These are phyloP conservation scores for Saccharomyces hybrid DNA, from an alignment of 1,139 yeast species.

Conservation along the genomic window DNA sequence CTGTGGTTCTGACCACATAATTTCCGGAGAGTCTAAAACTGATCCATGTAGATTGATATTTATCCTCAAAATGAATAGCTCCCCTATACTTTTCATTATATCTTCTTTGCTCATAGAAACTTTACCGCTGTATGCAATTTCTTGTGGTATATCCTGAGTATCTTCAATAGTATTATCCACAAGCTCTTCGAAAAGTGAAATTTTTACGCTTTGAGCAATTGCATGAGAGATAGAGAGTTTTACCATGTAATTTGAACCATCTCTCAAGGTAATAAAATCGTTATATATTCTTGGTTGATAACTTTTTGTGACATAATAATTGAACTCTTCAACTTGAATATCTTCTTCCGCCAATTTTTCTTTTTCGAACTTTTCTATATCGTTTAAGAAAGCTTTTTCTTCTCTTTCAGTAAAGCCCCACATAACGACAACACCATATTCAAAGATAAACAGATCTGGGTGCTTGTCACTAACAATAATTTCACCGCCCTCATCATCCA, in stretches of 20 bases:
- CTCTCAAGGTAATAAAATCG: slow-evolving; percentile 87
- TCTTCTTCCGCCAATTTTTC: slow-evolving; percentile 89
- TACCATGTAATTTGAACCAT: slow-evolving; percentile 84
- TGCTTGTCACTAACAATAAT: slow-evolving; percentile 67
- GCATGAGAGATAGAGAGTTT: slow-evolving; percentile 88
- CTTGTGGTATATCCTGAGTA: slow-evolving; percentile 94
- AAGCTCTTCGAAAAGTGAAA: slow-evolving; percentile 87
- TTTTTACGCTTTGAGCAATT: slow-evolving; percentile 85
- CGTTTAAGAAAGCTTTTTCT: slow-evolving; percentile 74
- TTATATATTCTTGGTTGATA: slow-evolving; percentile 94
- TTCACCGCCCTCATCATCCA: slow-evolving; percentile 94
- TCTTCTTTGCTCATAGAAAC: slow-evolving; percentile 91
- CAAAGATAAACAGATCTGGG: slow-evolving; percentile 80
- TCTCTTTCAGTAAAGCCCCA: slow-evolving; percentile 91
- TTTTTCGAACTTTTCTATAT: slow-evolving; percentile 78
- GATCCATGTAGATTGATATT: slow-evolving; percentile 92
- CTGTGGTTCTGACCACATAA: slow-evolving; percentile 99
- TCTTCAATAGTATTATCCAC: slow-evolving; percentile 95
- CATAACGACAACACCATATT: slow-evolving; percentile 87
- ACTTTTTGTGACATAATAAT: slow-evolving; percentile 84
- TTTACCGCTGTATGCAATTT: slow-evolving; percentile 88
- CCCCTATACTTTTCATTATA: slow-evolving; percentile 95
- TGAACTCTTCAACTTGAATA: slow-evolving; percentile 88
- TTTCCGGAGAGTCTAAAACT: slow-evolving; percentile 89
- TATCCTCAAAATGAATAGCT: slow-evolving; percentile 80